Conservation (phyloP, 495 filamentous ascomycete species). For the Penicillium maclennaniae region DNA sequence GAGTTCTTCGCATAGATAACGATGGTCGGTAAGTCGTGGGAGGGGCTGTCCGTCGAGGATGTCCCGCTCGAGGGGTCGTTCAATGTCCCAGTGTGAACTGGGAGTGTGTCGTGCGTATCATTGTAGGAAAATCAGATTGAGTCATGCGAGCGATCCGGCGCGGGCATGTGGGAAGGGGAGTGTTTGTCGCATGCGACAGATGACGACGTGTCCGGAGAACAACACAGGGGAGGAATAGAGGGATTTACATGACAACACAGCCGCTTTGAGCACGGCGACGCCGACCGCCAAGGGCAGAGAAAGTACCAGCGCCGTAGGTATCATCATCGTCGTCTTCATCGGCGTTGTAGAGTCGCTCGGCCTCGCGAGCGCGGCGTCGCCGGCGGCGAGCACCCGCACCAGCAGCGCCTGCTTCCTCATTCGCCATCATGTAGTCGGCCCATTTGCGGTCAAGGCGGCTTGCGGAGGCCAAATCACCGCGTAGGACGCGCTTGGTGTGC, state of each 20-base stretch:
- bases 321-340: constrained; percentile 67
- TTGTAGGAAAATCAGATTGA: neutral
- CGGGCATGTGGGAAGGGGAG: neutral
- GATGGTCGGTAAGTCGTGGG: neutral
- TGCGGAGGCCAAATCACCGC: constrained; percentile 68
- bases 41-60: neutral
- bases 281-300: constrained; percentile 25
- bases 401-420: constrained; percentile 73
- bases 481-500: constrained; percentile 77
- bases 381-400: constrained; percentile 64
- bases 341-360: constrained; percentile 63
- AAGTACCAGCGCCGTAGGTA: constrained; percentile 22
- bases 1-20: neutral
- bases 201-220: neutral
- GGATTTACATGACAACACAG: constrained; percentile 52
- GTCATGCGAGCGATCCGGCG: constrained; percentile 15
- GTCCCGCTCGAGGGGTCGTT: neutral
- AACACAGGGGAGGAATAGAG: constrained; percentile 1
- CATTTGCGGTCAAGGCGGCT: constrained; percentile 78
- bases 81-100: neutral
- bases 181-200: too few relatives aligned
- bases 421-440: constrained; percentile 91
- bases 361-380: constrained; percentile 71
- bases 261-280: constrained; percentile 54
- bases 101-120: constrained; percentile 3